Conservation (phyloP, 257 asterid species). For the Solanum habrochaites region DNA sequence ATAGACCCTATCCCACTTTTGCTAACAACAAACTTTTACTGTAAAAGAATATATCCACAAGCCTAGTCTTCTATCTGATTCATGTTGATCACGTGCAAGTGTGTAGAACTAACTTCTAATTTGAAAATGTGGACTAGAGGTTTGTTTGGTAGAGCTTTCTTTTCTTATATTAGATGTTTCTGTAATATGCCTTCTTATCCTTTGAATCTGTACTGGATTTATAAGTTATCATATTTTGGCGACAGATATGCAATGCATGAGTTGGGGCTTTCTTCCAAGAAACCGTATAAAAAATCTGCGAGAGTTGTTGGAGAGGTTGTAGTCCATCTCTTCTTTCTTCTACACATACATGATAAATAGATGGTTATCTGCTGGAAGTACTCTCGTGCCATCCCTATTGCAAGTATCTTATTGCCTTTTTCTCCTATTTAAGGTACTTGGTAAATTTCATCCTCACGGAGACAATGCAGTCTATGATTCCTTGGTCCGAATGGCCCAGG, state of each 20-base stretch:
- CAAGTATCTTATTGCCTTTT: background rate
- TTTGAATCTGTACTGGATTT: background rate
- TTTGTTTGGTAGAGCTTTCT: background rate
- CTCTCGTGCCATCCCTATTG: background rate
- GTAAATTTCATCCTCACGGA: conserved; percentile 97
- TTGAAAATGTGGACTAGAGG: background rate
- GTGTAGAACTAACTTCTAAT: background rate
- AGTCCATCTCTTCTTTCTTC: conserved; percentile 1
- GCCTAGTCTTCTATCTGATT: background rate
- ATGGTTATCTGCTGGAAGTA: background rate
- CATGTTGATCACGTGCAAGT: background rate
- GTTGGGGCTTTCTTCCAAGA: conserved; percentile 86
- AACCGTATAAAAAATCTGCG: conserved; percentile 91
- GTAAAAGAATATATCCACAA: background rate
- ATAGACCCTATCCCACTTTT: background rate
- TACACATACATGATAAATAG: background rate
- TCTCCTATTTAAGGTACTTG: conserved; percentile 57
- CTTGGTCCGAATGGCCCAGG: conserved; percentile 99
- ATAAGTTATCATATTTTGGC: background rate
- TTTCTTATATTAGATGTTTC: background rate
- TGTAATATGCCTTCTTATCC: background rate
- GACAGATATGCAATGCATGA: conserved; percentile 94
- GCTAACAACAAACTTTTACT: background rate
- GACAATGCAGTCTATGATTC: conserved; percentile 95
- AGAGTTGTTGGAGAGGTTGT: conserved; percentile 99